Evolutionary conservation across 768 basidiomycete species (phyloP).

Genomic region (Royoungia palumana): DNA sequence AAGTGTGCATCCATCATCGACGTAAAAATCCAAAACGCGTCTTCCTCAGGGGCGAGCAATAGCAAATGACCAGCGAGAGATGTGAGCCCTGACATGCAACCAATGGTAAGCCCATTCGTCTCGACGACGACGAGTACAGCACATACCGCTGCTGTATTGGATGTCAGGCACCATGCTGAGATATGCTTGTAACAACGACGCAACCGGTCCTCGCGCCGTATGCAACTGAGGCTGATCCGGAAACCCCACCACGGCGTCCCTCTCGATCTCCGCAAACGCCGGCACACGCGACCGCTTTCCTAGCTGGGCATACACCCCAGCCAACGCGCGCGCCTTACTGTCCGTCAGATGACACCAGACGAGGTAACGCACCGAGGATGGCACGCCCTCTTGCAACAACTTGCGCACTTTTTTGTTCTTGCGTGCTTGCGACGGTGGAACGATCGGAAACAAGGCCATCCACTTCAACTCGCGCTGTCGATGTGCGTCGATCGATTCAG

Average conservation of each 20-base stretch:
- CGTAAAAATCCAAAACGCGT: slow-evolving; percentile 88
- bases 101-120: neutral
- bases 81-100: slow-evolving; percentile 50
- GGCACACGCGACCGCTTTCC: slow-evolving; percentile 52
- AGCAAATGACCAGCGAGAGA: slow-evolving; percentile 70
- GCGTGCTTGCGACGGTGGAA: slow-evolving; percentile 57
- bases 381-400: slow-evolving; percentile 73
- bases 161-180: slow-evolving; percentile 84
- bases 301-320: slow-evolving; percentile 65
- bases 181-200: slow-evolving; percentile 66
- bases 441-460: slow-evolving; percentile 59
- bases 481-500: slow-evolving; percentile 51
- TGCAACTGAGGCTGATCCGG: slow-evolving; percentile 56
- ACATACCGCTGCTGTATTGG: slow-evolving; percentile 59
- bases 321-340: slow-evolving; percentile 65
- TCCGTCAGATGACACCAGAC: slow-evolving; percentile 83
- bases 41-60: slow-evolving; percentile 77
- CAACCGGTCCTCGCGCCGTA: slow-evolving; percentile 52
- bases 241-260: slow-evolving; percentile 54
- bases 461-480: slow-evolving; percentile 74
- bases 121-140: neutral
- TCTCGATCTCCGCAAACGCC: slow-evolving; percentile 52
- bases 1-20: slow-evolving; percentile 83
- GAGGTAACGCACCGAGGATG: slow-evolving; percentile 76
- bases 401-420: slow-evolving; percentile 80